Evolutionary conservation across 352 stramenopile genomes (phyloP).

Genomic region (Phytophthora europaea): DNA sequence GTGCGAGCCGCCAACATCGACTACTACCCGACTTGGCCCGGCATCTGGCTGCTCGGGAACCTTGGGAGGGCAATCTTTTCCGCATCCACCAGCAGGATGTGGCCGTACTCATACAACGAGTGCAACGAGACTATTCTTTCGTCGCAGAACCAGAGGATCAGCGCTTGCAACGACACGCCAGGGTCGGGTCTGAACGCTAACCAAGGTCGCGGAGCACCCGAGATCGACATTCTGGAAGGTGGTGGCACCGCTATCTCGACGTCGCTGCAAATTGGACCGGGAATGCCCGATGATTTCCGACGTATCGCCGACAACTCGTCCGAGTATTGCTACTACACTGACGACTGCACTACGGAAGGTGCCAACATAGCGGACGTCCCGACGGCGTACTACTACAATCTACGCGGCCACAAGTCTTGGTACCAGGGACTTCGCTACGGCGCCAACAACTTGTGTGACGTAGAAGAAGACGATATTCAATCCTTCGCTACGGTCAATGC

Average conservation of each 20-base stretch:
- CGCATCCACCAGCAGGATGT: slow-evolving; percentile 66
- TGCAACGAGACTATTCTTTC: slow-evolving; percentile 67
- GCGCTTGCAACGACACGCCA: slow-evolving; percentile 85
- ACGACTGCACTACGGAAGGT: slow-evolving; percentile 37
- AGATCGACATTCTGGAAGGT: slow-evolving; percentile 36
- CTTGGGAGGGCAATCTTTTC: slow-evolving; percentile 24
- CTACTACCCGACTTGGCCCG: slow-evolving; percentile 30
- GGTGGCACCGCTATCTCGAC: slow-evolving; percentile 60
- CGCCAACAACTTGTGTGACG: slow-evolving; percentile 45
- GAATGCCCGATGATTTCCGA: slow-evolving; percentile 51
- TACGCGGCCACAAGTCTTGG: slow-evolving; percentile 37
- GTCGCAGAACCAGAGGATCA: slow-evolving; percentile 47
- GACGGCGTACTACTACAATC: slow-evolving; percentile 35
- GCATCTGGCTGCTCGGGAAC: slow-evolving; percentile 30
- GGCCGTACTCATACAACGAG: slow-evolving; percentile 93
- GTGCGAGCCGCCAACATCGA: slow-evolving; percentile 25
- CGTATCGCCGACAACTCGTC: slow-evolving; percentile 27
- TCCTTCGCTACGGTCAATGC: slow-evolving; percentile 35
- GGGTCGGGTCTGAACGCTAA: slow-evolving; percentile 86
- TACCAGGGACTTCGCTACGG: slow-evolving; percentile 44
- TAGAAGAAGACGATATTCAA: slow-evolving; percentile 31
- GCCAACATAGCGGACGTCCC: slow-evolving; percentile 43
- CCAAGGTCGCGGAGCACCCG: slow-evolving; percentile 45
- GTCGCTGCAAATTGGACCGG: slow-evolving; percentile 81
- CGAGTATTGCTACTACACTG: slow-evolving; percentile 45